Evolutionary conservation across 2,329 filamentous ascomycete genomes (phyloP), one percentile per base, ranked within the genome.

Genomic region (Lecanicillium sp.): DNA sequence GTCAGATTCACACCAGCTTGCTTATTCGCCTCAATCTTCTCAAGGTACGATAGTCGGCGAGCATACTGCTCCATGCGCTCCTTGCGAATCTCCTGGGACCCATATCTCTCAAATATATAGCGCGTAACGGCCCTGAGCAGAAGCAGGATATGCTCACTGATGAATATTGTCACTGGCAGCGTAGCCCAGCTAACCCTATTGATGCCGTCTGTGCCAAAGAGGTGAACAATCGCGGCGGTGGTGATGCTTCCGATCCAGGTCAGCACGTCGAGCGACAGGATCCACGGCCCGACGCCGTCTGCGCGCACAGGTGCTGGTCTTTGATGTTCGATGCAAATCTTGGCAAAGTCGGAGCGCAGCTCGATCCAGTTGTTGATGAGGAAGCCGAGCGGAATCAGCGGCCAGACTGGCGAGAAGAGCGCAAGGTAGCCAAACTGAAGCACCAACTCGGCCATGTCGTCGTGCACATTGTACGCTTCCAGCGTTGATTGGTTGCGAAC

Each of bases 291-390:
- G 45, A 88, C 86, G 4, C 78, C 81, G 51, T 86, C 83, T 1
- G 80, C 71, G 5, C 83, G 77, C 46, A 73, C 72, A 0, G 83
- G 83, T 0, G 71, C 74, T 0, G 83, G 84, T 1, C 84, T 75
- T 45, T 80, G 79, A 63, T 82, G 83, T 52, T 87, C 81, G 17
- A 79, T 67, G 45, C 79, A 84, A 40, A 88, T 83, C 52, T 87
- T 88, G 59, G 84, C 73, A 33, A 85, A 83, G 50, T 88, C 83
- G 3, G 82, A 80, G 9, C 83, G 80, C 9, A 88, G 68, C 56
- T 88, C 83, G 40, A 88, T 64, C 80, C 82, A 85, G 60, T 87
- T 82, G 58, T 87, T 87, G 53, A 85, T 59, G 12, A 87, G 63
- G 55, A 87, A 88, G 0, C 80, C 82, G 16, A 85, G 64, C 0